Base-by-base conservation (phyloP, 768 basidiomycete genomes). In the Phlebiopsis gigantea region DNA sequence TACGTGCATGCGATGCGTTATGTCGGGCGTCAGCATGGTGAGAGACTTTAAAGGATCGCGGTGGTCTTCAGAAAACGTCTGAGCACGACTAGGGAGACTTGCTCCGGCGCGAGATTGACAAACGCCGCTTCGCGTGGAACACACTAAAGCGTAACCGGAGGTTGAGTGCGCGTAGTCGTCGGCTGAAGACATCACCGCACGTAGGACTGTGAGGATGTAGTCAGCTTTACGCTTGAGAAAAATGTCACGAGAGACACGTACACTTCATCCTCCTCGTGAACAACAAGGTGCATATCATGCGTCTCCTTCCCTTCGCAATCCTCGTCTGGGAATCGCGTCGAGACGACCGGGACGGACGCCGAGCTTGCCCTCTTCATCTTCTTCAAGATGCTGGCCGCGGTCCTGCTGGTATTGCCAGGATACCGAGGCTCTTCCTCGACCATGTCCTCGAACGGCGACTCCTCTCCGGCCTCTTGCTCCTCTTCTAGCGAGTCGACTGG, bases 161-260 rank as follows among this genome's bases (percentile, higher is more conserved):
- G 0, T 75, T 67, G 26, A 85, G 59, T 8, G 83, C 82, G 62
- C 84, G 81, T 84, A 85, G 86, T 56, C 84, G 80, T 8, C 80
- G 72, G 55, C 74, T 72, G 43, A 87, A 68, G 46, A 69, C 71
- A 65, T 84, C 73, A 8, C 72, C 69, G 69, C 85, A 86, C 31
- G 82, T 82, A 12, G 85, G 85, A 2, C 81, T 84, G 57, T 24
- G 14, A 28, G 41, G 1, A 19, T 19, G 47, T 49, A 57, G 59
- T 50, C 47, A 48, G 46, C 55, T 42, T 19, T 30, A n/a, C 7
- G 30, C 19, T 22, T 24, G 19, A 46, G 6, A 17, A 30, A 39
- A 24, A 39, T 19, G 12, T 25, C 34, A 41, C 15, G 41, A 53
- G 28, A 65, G 54, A 54, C 29, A 66, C 67, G 60, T 62, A 55